phyloP scores from a whole-genome alignment of 1,139 yeast genomes.

The Taphrina wiesneri region DNA sequence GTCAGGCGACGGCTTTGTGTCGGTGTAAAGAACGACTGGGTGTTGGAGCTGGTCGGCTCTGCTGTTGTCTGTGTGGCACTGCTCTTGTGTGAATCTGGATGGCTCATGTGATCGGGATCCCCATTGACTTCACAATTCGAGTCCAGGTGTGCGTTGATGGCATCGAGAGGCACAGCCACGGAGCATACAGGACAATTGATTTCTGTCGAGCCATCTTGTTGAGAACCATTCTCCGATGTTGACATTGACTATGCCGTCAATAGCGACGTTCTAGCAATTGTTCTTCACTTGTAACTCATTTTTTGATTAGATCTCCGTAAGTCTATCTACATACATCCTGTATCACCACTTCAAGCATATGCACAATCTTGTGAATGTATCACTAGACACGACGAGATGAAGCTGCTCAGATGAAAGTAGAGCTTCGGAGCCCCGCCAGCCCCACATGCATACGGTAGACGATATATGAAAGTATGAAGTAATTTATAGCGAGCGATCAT shows the following conservation, averaged over 20 bases:
- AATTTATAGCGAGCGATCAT: no score
- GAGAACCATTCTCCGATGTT: not conserved
- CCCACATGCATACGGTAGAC: not conserved
- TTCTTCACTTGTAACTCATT: not conserved
- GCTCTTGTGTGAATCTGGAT: not conserved
- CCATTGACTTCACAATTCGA: constrained; percentile 43
- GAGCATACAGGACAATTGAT: constrained; percentile 47
- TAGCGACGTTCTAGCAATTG: no score
- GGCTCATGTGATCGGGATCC: not conserved
- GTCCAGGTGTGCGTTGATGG: constrained; percentile 48
- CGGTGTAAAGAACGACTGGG: constrained; percentile 11
- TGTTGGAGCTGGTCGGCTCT: constrained; percentile 9
- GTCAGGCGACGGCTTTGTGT: not conserved
- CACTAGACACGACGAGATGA: not conserved
- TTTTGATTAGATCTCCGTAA: no score
- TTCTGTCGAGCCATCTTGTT: not conserved
- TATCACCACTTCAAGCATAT: not conserved
- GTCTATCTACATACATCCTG: no score
- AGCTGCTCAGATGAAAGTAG: not conserved
- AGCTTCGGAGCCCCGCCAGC: not conserved
- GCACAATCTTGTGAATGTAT: not conserved
- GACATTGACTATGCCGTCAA: not conserved
- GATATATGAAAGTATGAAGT: no score
- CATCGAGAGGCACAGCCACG: constrained; percentile 43
- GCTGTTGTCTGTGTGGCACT: constrained; percentile 3